Base-by-base conservation (phyloP, 805 yeast species). In the Kluyveromyces aestuarii region DNA sequence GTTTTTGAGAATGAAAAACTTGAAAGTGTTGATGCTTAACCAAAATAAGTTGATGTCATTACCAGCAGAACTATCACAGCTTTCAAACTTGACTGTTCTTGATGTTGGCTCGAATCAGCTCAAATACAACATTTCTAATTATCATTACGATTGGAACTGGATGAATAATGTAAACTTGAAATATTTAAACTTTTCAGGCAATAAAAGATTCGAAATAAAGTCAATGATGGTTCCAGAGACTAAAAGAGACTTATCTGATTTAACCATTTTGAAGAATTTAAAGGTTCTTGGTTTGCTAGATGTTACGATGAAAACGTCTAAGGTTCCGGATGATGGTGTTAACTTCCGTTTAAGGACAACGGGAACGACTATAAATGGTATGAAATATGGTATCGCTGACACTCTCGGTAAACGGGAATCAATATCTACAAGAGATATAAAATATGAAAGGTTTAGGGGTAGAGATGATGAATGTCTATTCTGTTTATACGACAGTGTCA, bases 121-220 rank as follows among this genome's bases (percentile, higher is more conserved):
- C 66, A 86, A 89, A 59, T 93, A 93, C 66, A 93, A 93, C 58
- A 88, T 91, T 48, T 84, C 93, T 2, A 93, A 93, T 64, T 87
- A 89, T 77, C 95, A 93, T 14, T 91, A 87, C 61, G 99, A 93
- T 63, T 93, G 98, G 97, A 93, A 88, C 67, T 93, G 99, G 99
- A 82, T 84, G 57, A 82, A 81, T 72, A 93, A 93, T 61, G 72
- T 76, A 47, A 79, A 80, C 40, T 72, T 93, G 64, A 80, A 74
- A 55, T 89, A 84, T 58, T 75, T 93, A 62, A 93, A 91, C 63
- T 82, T 93, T 49, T 88, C 97, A 0, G 97, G 97, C 37, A 93
- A 93, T 62, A 84, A 85, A 61, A 76, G 96, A 53, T 80, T 93
- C 53, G 98, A 93, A 61, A 90, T 93, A 58, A 85, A 82, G 60